Evolutionary conservation across 148 eudicot species (phyloP).

Genomic region (Fallopia convolvulus): DNA sequence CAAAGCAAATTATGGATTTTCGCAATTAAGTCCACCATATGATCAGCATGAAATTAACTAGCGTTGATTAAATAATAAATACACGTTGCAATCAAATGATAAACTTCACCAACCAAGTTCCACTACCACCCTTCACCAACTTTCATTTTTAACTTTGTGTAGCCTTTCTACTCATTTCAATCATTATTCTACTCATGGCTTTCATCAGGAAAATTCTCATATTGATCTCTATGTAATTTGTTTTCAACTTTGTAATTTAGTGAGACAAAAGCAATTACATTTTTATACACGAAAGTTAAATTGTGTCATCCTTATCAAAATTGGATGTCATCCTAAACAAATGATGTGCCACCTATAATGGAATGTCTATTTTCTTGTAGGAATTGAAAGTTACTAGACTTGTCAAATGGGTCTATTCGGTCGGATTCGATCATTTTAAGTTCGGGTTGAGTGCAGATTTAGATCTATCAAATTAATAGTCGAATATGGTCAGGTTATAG

Average conservation of each 20-base stretch:
- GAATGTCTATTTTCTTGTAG: no score
- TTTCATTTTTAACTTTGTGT: background rate
- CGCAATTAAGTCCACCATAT: background rate
- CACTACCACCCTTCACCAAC: slow-evolving; percentile 4
- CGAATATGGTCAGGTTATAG: no score
- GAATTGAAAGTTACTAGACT: background rate
- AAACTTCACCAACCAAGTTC: background rate
- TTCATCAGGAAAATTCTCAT: background rate
- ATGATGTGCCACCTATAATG: no score
- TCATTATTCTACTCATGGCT: background rate
- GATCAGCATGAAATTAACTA: background rate
- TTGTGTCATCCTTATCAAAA: no score
- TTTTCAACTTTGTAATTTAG: no score
- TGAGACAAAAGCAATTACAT: no score
- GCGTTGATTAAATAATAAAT: background rate
- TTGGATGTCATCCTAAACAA: no score
- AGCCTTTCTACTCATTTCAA: background rate
- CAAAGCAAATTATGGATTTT: background rate
- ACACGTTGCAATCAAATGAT: background rate
- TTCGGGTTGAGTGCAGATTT: no score
- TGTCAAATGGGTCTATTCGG: no score
- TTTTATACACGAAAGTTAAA: no score
- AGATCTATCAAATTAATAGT: no score
- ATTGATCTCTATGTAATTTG: background rate
- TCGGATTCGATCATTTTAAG: no score